Conservation (phyloP, 148 eudicot genomes). For the Polygonum aviculare region DNA sequence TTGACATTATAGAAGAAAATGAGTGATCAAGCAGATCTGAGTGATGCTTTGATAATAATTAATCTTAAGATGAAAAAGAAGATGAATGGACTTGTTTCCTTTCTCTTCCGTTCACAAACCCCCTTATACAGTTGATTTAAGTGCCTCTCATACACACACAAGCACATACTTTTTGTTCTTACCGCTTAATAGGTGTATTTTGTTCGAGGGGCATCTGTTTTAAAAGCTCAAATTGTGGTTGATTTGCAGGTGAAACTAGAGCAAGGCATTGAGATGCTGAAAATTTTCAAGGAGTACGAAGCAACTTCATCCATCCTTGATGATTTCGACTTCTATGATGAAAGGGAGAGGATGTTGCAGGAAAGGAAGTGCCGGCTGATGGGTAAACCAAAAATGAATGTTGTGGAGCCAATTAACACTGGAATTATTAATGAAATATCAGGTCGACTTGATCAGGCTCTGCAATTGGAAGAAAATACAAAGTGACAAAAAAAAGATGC, state of each 20-base stretch:
- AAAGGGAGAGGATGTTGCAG: conserved; percentile 61
- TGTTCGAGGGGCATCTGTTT: neutral
- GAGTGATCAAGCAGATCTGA: neutral
- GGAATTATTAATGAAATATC: conserved; percentile 51
- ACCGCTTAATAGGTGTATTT: neutral
- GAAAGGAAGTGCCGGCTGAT: conserved; percentile 72
- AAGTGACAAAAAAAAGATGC: neutral
- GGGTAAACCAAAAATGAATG: conserved; percentile 27
- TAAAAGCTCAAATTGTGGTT: neutral
- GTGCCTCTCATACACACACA: too few relatives aligned
- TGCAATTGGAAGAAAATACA: conserved; percentile 49
- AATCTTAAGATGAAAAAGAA: neutral
- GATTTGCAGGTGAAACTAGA: conserved; percentile 69
- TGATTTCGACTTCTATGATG: conserved; percentile 75
- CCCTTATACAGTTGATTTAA: neutral
- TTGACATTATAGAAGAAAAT: neutral
- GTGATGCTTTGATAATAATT: neutral
- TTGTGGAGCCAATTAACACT: conserved; percentile 29
- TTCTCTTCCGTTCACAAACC: neutral
- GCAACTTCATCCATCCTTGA: conserved; percentile 69
- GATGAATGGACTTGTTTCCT: neutral
- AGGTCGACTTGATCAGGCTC: conserved; percentile 55
- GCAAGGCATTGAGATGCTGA: conserved; percentile 79
- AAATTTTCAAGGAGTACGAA: conserved; percentile 72
- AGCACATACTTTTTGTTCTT: neutral